Conservation (phyloP, 139 green algal genomes). For the Coccomyxa sp. region DNA sequence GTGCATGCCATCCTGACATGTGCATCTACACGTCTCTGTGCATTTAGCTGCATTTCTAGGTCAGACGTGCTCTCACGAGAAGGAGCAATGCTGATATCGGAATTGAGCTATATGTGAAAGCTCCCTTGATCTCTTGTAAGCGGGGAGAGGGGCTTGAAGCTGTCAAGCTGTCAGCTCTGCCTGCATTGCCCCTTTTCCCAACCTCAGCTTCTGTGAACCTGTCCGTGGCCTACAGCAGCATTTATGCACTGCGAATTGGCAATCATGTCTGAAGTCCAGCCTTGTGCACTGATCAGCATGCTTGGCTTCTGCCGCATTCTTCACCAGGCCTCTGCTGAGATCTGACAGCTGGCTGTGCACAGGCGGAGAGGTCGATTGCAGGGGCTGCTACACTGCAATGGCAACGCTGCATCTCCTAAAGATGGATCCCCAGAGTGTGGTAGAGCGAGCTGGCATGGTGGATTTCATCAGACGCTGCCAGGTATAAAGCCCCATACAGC, state of each 20-base stretch:
- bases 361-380: slow-evolving; percentile 90
- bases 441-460: slow-evolving; percentile 39
- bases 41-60: no score
- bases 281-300: not conserved
- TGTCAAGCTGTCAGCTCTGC: no score
- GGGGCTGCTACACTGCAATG: slow-evolving; percentile 89
- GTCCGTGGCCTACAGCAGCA: no score
- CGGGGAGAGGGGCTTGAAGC: no score
- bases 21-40: slow-evolving; percentile 84
- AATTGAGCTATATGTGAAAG: no score
- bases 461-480: slow-evolving; percentile 67
- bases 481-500: no score
- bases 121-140: no score
- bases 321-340: not conserved
- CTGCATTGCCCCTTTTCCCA: no score
- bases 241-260: not conserved
- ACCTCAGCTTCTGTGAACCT: no score
- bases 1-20: slow-evolving; percentile 14
- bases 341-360: slow-evolving; percentile 5
- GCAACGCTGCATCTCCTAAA: slow-evolving; percentile 70
- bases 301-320: not conserved
- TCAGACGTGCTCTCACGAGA: no score
- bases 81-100: no score
- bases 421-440: slow-evolving; percentile 63
- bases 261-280: not conserved